These are phyloP conservation scores for Amorphotheca resinae DNA, from an alignment of 495 filamentous ascomycete genomes.

Conservation along the genomic window DNA sequence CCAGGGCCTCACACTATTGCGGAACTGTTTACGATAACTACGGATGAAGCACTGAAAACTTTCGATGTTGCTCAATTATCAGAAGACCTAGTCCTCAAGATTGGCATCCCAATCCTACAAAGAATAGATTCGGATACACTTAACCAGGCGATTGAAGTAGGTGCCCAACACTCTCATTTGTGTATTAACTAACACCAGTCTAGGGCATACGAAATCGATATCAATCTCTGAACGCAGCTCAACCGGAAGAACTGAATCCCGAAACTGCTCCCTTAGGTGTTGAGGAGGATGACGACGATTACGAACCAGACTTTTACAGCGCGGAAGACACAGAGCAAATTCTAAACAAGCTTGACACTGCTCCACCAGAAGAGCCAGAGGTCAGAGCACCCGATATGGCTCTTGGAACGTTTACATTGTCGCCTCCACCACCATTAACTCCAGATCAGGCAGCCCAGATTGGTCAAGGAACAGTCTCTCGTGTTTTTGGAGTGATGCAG, in stretches of 20 bases:
- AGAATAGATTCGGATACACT: constrained; percentile 50
- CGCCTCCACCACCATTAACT: constrained; percentile 60
- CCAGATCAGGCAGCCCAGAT: constrained; percentile 53
- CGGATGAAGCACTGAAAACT: constrained; percentile 53
- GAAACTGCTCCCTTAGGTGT: constrained; percentile 37
- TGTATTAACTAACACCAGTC: constrained; percentile 26
- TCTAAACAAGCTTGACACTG: constrained; percentile 55
- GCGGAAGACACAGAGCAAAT: constrained; percentile 62
- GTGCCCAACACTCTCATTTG: constrained; percentile 26
- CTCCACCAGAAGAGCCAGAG: constrained; percentile 36
- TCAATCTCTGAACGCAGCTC: constrained; percentile 24
- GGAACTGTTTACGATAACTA: constrained; percentile 73
- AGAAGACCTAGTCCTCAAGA: constrained; percentile 57
- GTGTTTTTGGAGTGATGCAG: constrained; percentile 67
- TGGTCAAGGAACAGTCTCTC: constrained; percentile 53
- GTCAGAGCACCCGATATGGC: constrained; percentile 27
- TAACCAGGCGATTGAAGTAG: constrained; percentile 49
- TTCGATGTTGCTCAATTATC: constrained; percentile 79
- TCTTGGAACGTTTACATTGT: constrained; percentile 60
- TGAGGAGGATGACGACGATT: constrained; percentile 81
- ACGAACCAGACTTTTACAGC: constrained; percentile 71
- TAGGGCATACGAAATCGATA: constrained; percentile 12
- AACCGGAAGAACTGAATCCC: constrained; percentile 32
- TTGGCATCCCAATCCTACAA: constrained; percentile 58
- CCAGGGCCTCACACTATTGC: constrained; percentile 64